These are phyloP conservation scores for Diutina catenulata DNA, from an alignment of 1,139 yeast genomes.

Conservation along the genomic window DNA sequence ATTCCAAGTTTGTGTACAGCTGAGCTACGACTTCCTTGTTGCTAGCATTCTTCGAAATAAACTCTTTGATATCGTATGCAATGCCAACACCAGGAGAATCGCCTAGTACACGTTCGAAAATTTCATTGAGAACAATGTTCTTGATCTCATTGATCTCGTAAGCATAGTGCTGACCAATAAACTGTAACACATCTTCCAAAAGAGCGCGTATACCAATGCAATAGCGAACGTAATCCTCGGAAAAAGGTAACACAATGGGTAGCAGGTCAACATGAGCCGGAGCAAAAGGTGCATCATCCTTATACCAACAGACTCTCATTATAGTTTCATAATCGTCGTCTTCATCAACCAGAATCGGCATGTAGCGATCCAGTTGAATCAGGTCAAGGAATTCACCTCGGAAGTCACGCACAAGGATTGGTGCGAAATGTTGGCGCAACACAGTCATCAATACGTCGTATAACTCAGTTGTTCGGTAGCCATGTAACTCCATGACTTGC, in stretches of 20 bases:
- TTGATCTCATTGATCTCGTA: constrained; percentile 34
- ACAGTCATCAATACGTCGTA: constrained; percentile 51
- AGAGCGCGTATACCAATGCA: constrained; percentile 66
- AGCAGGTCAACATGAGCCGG: constrained; percentile 25
- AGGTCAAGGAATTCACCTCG: constrained; percentile 47
- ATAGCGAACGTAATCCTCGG: constrained; percentile 77
- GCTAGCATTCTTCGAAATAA: constrained; percentile 46
- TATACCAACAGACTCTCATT: constrained; percentile 60
- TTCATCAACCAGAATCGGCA: constrained; percentile 68
- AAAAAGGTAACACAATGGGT: constrained; percentile 79
- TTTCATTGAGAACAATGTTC: constrained; percentile 39
- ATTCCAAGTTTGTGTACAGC: constrained; percentile 77
- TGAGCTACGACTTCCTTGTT: constrained; percentile 89
- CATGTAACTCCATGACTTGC: constrained; percentile 67
- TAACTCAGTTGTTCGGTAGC: constrained; percentile 47
- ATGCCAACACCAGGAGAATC: constrained; percentile 42
- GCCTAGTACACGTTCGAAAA: constrained; percentile 62
- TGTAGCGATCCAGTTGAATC: constrained; percentile 73
- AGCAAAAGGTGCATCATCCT: constrained; percentile 35
- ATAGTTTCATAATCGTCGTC: constrained; percentile 50
- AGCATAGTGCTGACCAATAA: constrained; percentile 55
- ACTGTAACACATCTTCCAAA: constrained; percentile 48
- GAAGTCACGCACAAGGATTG: constrained; percentile 44
- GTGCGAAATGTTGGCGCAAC: constrained; percentile 50
- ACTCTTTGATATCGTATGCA: constrained; percentile 50